Evolutionary conservation across 495 filamentous ascomycete genomes (phyloP), one percentile per base, ranked within the genome.

Genomic region (Echria macrotheca): DNA sequence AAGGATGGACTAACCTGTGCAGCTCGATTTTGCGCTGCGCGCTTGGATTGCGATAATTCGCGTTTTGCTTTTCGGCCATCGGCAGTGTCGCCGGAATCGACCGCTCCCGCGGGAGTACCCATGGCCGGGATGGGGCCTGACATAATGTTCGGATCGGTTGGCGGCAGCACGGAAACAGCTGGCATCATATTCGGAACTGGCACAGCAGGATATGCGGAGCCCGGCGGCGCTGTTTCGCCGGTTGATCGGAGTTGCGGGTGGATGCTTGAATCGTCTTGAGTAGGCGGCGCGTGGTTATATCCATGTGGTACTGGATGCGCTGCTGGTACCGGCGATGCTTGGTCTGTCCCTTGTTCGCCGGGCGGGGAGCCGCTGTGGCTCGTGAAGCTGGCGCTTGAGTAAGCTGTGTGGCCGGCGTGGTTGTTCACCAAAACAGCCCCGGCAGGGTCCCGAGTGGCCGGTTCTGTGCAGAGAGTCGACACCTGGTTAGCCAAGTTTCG

Each of bases 21-120:
- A 56, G 93, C 93, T 58, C 93, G 77, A 60, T 98, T 98, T 66
- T 98, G 93, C 32, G 94, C 93, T 15, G 93, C 93, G 53, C 93
- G 83, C 70, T 98, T 98, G 36, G 88, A 93, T 11, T 88, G 90
- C 18, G 89, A 95, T 40, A 98, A 70, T 69, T 96, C 93, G 35
- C 93, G 78, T 69, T 96, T 95, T 9, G 67, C 65, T 52, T 73
- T 74, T 41, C 69, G 62, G 18, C 70, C 70, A 42, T 76, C 73
- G 14, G 66, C 51, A 15, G 60, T 55, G 17, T 69, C 66, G 17
- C 54, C 63, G 7, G 23, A 25, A 28, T 51, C 35, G 18, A 46
- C 21, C 21, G 45, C 39, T 35, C 52, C 55, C 18, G 41, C 26
- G 8, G 46, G 44, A 4, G 45, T 37, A 23, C 36, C 39, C 10